These are phyloP conservation scores for Fusarium sp. DNA, from an alignment of 2,329 filamentous ascomycete genomes.

Conservation along the genomic window DNA sequence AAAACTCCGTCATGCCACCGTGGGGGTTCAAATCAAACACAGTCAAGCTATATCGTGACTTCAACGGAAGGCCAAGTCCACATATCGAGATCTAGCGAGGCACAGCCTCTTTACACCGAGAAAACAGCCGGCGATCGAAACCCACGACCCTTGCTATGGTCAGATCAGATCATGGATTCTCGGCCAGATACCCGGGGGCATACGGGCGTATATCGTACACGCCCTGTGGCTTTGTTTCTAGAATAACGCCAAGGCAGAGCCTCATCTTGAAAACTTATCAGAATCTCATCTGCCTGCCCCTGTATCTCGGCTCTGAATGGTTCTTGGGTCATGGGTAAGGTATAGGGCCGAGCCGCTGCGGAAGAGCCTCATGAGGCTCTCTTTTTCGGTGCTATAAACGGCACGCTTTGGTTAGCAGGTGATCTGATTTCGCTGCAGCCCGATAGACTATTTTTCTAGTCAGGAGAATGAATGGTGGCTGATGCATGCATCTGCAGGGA, in stretches of 20 bases:
- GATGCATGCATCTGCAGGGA: slow-evolving; percentile 9
- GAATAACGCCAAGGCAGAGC: slow-evolving; percentile 1
- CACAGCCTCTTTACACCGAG: slow-evolving; percentile 17
- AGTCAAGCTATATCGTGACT: neutral
- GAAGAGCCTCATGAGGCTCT: slow-evolving; percentile 8
- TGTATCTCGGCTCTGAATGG: neutral
- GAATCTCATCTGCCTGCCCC: slow-evolving; percentile 1
- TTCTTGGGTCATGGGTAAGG: neutral
- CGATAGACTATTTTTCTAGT: neutral
- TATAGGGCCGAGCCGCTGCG: slow-evolving; percentile 21
- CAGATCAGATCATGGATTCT: slow-evolving; percentile 34
- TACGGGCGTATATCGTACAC: slow-evolving; percentile 4
- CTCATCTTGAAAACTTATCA: neutral
- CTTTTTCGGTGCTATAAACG: neutral
- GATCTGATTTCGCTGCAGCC: slow-evolving; percentile 2
- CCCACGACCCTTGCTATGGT: neutral
- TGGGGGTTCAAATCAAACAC: neutral
- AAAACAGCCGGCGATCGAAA: slow-evolving; percentile 27
- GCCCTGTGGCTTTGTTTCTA: neutral
- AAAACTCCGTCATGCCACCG: slow-evolving; percentile 7
- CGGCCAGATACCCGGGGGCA: slow-evolving; percentile 28
- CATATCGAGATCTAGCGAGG: slow-evolving; percentile 12
- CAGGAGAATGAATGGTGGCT: neutral
- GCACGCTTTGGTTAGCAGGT: neutral
- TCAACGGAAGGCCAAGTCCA: slow-evolving; percentile 26